phyloP scores from a whole-genome alignment of 179 eudicot species.

The Carnegiea gigantea region DNA sequence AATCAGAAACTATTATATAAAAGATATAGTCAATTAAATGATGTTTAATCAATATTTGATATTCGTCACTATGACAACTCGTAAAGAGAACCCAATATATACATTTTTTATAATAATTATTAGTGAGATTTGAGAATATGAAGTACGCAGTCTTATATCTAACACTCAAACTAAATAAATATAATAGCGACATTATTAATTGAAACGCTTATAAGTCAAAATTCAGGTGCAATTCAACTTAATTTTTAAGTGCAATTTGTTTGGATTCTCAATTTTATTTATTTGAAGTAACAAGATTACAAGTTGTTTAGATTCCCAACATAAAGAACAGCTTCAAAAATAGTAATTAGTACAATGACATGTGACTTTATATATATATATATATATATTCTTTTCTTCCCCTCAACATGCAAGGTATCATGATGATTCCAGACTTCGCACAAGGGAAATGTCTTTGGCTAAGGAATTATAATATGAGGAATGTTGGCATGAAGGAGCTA shows the following conservation, averaged over 20 bases:
- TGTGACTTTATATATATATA: neutral
- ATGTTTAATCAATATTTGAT: no score
- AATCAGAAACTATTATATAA: no score
- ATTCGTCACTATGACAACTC: no score
- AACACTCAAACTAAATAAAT: neutral
- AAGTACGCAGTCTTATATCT: neutral
- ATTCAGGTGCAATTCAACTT: neutral
- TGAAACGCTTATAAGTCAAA: neutral
- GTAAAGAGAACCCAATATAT: no score
- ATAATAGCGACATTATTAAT: neutral
- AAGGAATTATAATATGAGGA: neutral
- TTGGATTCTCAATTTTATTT: neutral
- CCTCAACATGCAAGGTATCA: neutral
- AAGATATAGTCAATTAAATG: no score
- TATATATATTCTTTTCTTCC: neutral
- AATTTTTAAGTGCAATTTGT: neutral
- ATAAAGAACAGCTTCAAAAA: neutral
- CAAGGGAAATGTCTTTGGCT: neutral
- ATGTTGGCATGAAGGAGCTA: neutral
- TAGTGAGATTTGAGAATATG: neutral
- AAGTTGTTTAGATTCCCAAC: neutral
- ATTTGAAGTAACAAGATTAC: neutral
- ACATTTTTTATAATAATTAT: no score
- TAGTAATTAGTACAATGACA: neutral
- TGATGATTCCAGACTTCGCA: neutral